Evolutionary conservation across 805 yeast genomes (phyloP), one percentile per base, ranked within the genome.

Genomic region (Yamadazyma phyllophila): DNA sequence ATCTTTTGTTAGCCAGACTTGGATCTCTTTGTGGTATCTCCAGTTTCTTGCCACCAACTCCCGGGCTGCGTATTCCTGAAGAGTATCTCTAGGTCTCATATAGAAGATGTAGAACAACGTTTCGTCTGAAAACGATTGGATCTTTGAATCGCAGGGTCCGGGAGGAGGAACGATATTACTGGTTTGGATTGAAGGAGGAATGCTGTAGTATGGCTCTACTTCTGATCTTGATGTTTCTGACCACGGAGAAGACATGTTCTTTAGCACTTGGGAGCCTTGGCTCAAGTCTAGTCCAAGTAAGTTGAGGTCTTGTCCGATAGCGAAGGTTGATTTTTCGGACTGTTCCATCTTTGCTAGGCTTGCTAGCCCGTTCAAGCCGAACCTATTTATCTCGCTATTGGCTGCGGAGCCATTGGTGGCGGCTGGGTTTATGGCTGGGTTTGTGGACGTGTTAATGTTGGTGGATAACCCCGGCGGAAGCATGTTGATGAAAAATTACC

Each of bases 1-100:
- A 58, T 90, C 97, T 65, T 94, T 94, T 10, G 99, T 94, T 48
- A 94, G 71, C 99, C 99, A 94, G 42, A 94, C 90, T 69, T 91
- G 95, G 46, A 94, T 77, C 50, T 89, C 96, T 67, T 90, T 92
- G 67, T 94, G 99, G 60, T 88, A 94, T 54, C 98, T 79, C 99
- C 99, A 94, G 67, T 92, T 94, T 57, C 99, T 77, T 51, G 82
- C 82, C 57, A 89, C 88, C 55, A 94, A 77, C 63, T 92, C 98
- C 48, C 92, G 75, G 5, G 97, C 95, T 4, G 96, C 95, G 46
- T 90, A 78, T 62, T 94, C 99, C 65, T 94, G 99, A 62, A 92
- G 73, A 3, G 89, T 82, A 61, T 94, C 97, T 44, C 89, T 82
- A 4, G 99, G 96, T 72, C 83, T 89, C 53, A 95, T 87, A 66